A percentile compares a stretch with the other conserved stretches of the same genome.
Conservation (phyloP, 2,329 filamentous ascomycete species). For the Rhynchosporium agropyri region DNA sequence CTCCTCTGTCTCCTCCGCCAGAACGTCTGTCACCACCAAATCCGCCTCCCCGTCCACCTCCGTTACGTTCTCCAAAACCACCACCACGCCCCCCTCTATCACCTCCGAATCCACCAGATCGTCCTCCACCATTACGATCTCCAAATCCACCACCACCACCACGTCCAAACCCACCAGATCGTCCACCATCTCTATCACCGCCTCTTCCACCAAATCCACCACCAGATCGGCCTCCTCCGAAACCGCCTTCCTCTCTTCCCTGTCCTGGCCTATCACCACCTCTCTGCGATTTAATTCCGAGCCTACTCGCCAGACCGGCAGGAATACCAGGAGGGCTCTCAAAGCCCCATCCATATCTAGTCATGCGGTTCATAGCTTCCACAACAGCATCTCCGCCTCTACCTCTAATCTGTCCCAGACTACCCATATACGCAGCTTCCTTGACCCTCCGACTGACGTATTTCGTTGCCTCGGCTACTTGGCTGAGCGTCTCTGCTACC, state of each 20-base stretch:
- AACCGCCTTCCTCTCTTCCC: conserved; percentile 25
- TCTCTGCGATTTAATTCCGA: conserved; percentile 35
- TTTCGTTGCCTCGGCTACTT: conserved; percentile 39
- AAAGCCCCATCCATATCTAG: conserved; percentile 42
- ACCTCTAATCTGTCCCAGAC: conserved; percentile 26
- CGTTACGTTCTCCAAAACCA: conserved; percentile 21
- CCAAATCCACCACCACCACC: conserved; percentile 26
- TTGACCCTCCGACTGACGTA: conserved; percentile 36
- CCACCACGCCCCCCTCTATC: conserved; percentile 22
- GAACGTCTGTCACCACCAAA: conserved; percentile 19
- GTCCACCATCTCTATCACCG: conserved; percentile 22
- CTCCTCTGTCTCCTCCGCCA: conserved; percentile 15
- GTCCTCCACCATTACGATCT: conserved; percentile 15
- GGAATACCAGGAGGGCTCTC: conserved; percentile 38
- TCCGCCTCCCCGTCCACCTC: conserved; percentile 20
- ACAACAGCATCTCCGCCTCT: conserved; percentile 10
- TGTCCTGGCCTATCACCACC: conserved; percentile 20
- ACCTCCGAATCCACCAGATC: conserved; percentile 19
- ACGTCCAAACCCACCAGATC: conserved; percentile 22
- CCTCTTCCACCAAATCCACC: conserved; percentile 19
- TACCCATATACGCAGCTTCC: conserved; percentile 36
- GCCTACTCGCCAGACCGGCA: conserved; percentile 29
- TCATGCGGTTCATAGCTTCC: conserved; percentile 38
- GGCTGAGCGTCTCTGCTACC: conserved; percentile 36
- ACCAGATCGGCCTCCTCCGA: conserved; percentile 17